These are phyloP conservation scores for Xylariales sp. DNA, from an alignment of 2,329 filamentous ascomycete genomes.

Conservation along the genomic window DNA sequence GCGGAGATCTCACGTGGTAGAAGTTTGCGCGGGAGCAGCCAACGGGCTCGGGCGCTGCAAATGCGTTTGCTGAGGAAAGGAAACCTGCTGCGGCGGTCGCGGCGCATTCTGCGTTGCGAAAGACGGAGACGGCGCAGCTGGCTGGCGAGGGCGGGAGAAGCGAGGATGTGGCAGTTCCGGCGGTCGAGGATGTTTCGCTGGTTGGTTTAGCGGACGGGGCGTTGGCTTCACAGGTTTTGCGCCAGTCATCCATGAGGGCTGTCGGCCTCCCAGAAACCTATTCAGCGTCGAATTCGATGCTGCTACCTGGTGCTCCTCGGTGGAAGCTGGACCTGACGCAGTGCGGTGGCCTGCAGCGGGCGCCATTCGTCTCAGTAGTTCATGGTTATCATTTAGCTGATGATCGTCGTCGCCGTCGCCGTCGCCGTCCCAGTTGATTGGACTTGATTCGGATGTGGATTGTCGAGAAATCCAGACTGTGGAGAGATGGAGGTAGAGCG, in stretches of 20 bases:
- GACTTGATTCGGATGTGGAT: no score
- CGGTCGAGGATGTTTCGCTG: constrained; percentile 3
- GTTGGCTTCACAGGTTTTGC: constrained; percentile 23
- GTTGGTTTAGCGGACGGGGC: constrained; percentile 18
- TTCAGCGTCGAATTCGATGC: constrained; percentile 37
- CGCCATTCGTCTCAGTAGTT: constrained; percentile 8
- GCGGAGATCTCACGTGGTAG: background rate
- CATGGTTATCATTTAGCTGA: no score
- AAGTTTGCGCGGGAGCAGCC: background rate
- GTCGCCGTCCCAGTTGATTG: no score
- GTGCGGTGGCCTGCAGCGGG: constrained; percentile 3
- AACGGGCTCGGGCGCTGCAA: background rate
- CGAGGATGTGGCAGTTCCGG: background rate
- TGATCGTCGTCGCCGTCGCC: no score
- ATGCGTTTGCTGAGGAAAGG: background rate
- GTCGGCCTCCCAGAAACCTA: constrained; percentile 31
- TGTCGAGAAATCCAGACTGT: no score
- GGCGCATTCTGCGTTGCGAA: no score
- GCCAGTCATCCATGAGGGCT: constrained; percentile 27
- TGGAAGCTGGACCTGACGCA: constrained; percentile 7
- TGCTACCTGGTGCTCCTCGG: constrained; percentile 23
- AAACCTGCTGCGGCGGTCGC: no score
- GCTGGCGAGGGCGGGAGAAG: no score
- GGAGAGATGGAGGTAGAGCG: no score
- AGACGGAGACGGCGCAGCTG: no score